Percentiles rank a stretch among this genome's conserved stretches.
phyloP scores from a whole-genome alignment of 495 filamentous ascomycete genomes.

The Aspergillus bridgeri region DNA sequence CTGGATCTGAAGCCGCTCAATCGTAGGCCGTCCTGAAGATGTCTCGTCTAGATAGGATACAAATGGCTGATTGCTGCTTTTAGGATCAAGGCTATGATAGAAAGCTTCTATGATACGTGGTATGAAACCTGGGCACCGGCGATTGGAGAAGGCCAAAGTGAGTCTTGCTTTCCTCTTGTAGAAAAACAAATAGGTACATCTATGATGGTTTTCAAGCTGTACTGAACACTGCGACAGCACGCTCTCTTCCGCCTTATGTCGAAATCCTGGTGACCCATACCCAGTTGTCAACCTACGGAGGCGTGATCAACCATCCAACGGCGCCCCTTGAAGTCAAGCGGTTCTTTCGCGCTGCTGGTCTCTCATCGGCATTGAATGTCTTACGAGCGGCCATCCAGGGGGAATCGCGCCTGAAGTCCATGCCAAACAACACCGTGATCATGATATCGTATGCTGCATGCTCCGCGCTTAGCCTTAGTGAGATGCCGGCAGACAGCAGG shows the following conservation, averaged over 20 bases:
- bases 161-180: slow-evolving; percentile 9
- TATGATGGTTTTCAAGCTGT: not conserved
- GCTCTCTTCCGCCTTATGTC: slow-evolving; percentile 65
- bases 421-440: slow-evolving; percentile 75
- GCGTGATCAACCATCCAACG: slow-evolving; percentile 71
- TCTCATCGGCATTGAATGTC: slow-evolving; percentile 70
- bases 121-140: slow-evolving; percentile 57
- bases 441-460: slow-evolving; percentile 76
- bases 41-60: not conserved
- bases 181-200: not conserved
- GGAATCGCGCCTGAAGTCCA: slow-evolving; percentile 63
- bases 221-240: slow-evolving; percentile 34
- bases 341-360: slow-evolving; percentile 65
- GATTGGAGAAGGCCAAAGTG: slow-evolving; percentile 55
- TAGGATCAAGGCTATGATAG: slow-evolving; percentile 58
- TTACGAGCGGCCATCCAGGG: slow-evolving; percentile 70
- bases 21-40: slow-evolving; percentile 36
- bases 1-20: slow-evolving; percentile 53
- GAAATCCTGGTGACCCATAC: slow-evolving; percentile 73
- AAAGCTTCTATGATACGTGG: slow-evolving; percentile 61
- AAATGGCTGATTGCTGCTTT: slow-evolving; percentile 4
- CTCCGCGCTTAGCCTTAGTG: slow-evolving; percentile 62
- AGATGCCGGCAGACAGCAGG: slow-evolving; percentile 48
- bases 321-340: slow-evolving; percentile 65
- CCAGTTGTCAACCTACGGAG: slow-evolving; percentile 66